Base-by-base conservation (phyloP, 352 stramenopile species). In the Pythium pyrilobum region DNA sequence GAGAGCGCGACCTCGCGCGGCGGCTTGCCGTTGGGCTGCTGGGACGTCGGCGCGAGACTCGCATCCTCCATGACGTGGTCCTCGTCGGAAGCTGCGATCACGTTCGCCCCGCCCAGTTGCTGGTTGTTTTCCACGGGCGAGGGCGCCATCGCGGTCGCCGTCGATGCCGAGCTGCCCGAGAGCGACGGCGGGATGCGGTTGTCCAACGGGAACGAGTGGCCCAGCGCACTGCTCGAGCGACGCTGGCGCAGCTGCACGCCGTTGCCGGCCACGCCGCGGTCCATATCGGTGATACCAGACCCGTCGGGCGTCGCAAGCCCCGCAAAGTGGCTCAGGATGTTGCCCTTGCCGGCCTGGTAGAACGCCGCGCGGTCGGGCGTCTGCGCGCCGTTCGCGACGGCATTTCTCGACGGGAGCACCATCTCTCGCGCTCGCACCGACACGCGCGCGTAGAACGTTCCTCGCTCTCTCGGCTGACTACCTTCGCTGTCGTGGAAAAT, bases 261-360 rank as follows among this genome's bases (percentile, higher is more conserved):
- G 24, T 54, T 54, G 9, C 5, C 43, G 9, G 11, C 16, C 23
- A 45, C 20, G 2, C 24, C 16, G 5, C 32, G 24, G 38, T 32
- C 39, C 23, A 50, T 41, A 33, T 43, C 28, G 18, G 24, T 47
- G 27, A 45, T 47, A 13, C 23, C 56, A 20, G 44, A 32, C 15
- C n/a, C 40, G 12, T 69, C 62, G 11, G 75, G 74, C 31, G 73
- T 81, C 46, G 70, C 59, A 16, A 89, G 56, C 20, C 65, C 62
- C 0, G 71, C 73, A 48, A 89, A 89, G 61, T 89, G 75, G 61
- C 59, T 67, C n/a, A 89, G 53, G 31, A 89, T 65, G 51, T 70
- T 56, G 48, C 77, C 77, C 24, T 74, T 84, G 50, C 71, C 75
- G 11, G 72, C 67, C 57, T 84, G 54, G 43, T 85, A 89, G 33